A percentile compares a stretch with the other conserved stretches of the same genome.
These are phyloP conservation scores for Chlorella ohadii DNA, from an alignment of 139 green algal genomes.

Conservation along the genomic window DNA sequence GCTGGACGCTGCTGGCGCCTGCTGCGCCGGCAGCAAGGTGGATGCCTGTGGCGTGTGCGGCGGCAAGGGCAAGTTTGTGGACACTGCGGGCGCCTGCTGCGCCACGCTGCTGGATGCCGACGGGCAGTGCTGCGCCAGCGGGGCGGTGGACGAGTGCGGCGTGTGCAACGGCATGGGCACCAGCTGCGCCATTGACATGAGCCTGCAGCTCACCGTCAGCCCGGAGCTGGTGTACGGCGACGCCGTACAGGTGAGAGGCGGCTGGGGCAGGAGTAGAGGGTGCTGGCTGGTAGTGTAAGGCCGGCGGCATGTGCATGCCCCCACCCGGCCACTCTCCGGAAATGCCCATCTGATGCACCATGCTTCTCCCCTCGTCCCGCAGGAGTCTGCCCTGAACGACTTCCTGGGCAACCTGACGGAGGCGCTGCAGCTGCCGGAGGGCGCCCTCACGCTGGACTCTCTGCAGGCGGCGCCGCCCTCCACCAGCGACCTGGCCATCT, in stretches of 20 bases:
- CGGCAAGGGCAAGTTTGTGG: slow-evolving; percentile 45
- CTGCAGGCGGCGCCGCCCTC: not conserved
- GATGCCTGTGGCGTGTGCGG: slow-evolving; percentile 64
- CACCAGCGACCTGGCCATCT: slow-evolving; percentile 1
- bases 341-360: not conserved
- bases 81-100: slow-evolving; percentile 57
- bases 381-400: slow-evolving; percentile 10
- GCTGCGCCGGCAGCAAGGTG: slow-evolving; percentile 44
- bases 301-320: no score
- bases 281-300: no score
- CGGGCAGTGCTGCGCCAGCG: slow-evolving; percentile 59
- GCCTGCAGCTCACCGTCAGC: slow-evolving; percentile 32
- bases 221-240: slow-evolving; percentile 3
- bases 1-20: slow-evolving; percentile 49
- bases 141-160: slow-evolving; percentile 61
- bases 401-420: slow-evolving; percentile 15
- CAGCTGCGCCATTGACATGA: slow-evolving; percentile 45
- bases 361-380: not conserved
- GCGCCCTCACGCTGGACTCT: not conserved
- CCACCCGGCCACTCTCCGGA: no score
- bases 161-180: slow-evolving; percentile 58
- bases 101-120: slow-evolving; percentile 43
- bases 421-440: slow-evolving; percentile 11
- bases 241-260: slow-evolving; percentile 4
- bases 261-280: no score